Base-by-base conservation (phyloP, 78 protist genomes). In the Dictyostelium intermedium region DNA sequence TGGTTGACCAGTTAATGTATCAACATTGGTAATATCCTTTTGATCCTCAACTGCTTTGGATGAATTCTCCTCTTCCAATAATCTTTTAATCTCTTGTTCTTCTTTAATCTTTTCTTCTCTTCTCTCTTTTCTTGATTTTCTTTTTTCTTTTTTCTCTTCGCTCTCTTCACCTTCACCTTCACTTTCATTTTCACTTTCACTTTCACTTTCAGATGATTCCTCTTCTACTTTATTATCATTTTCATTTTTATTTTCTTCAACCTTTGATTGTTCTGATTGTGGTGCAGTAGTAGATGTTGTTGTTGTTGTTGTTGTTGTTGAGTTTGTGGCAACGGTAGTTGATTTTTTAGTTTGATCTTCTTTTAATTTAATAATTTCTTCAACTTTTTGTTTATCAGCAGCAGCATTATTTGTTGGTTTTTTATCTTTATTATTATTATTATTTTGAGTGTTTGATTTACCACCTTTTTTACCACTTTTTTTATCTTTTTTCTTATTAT, bases 1-100 rank as follows among this genome's bases (percentile, higher is more conserved):
- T 45, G 97, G 97, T 13, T 35, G n/a, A 32, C 95, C 95, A 11
- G 97, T 97, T 60, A 96, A 72, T 34, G 94, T 72, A 77, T 96
- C 97, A 50, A 94, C 70, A 53, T 91, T 87, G 45, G 84, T 56
- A 66, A 87, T 50, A 84, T 35, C 82, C 30, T 82, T 84, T 16
- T 92, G 91, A 35, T 89, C 98, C 8, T 16, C n/a, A 20, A 76
- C 39, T 4, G 79, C 60, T 32, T 47, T 39, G 3, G 43, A 16
- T 18, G 39, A 79, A 9, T 86, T 53, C 63, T 92, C 93, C 32
- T 92, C 91, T 37, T 82, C 87, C 27, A 84, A 78, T n/a, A 77
- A 43, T 82, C 76, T 81, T 34, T 66, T 93, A 34, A 76, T 82
- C 37, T 91, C 95, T 32, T 91, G 87, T 91, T 91, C 78, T 47